Base-by-base conservation (phyloP, 257 asterid genomes). In the Capsicum chinense region DNA sequence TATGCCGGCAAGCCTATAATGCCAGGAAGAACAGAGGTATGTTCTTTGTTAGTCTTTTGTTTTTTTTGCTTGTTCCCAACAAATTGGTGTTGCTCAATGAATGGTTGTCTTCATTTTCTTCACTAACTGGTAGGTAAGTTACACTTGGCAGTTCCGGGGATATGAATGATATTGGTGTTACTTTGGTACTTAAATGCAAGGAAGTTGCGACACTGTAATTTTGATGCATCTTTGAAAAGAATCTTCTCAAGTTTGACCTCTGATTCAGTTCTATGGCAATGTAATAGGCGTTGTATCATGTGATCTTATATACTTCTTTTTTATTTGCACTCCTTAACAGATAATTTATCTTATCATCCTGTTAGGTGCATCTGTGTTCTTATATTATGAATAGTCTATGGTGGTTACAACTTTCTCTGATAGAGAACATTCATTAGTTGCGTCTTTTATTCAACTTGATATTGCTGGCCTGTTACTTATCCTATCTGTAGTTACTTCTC, bases 1-100 rank as follows among this genome's bases (percentile, higher is more conserved):
- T 95, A 95, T 84, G 95, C 97, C 21, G 97, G 99, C 81, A 95
- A 95, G 90, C 98, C 99, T 57, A 94, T 95, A 85, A 95, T 95
- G 99, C 98, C 99, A 14, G 99, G 99, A 71, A 91, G 99, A 87
- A 95, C 99, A 19, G 98, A 95, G 97, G 99, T 95, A 84, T 56
- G 42, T 14, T 48, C 42, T 21, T 85, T 71, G 21, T 85, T 62
- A 58, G 54, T 83, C 57, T 79, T 19, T 73, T 44, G 9, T 47
- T 54, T 26, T 26, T 26, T 26, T 7, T 0, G 9, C 35, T 74
- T 48, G 80, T 50, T 19, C 62, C 13, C 81, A 33, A 50, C 60
- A 50, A 50, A 7, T 71, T 47, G 17, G 39, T 19, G 58, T 71
- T 71, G 60, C 60, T 74, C 62, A 50, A 19, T 13, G 44, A 35